Percentiles rank a stretch among this genome's conserved stretches.
Conservation (phyloP, 352 stramenopile genomes). For the Pythium chondricola region DNA sequence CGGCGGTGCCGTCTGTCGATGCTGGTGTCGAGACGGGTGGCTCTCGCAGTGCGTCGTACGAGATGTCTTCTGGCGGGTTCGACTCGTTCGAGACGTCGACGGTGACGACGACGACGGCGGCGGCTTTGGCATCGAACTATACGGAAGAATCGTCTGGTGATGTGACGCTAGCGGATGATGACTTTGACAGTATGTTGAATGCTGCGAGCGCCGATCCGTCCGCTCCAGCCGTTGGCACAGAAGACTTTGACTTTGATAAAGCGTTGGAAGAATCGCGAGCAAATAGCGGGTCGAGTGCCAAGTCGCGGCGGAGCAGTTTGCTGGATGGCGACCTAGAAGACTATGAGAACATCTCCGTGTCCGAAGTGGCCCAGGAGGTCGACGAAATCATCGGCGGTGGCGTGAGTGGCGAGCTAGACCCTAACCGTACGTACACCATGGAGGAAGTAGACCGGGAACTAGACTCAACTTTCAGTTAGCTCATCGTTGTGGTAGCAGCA, state of each 20-base stretch:
- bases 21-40: no score
- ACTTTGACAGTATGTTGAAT: constrained; percentile 21
- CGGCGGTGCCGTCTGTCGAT: no score
- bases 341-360: constrained; percentile 20
- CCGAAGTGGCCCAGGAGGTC: constrained; percentile 17
- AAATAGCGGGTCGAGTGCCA: constrained; percentile 13
- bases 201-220: background rate
- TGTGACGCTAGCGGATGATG: constrained; percentile 10
- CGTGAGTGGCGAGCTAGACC: constrained; percentile 4
- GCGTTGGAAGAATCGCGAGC: constrained; percentile 10
- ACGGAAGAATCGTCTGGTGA: background rate
- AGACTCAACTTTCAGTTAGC: constrained; percentile 13
- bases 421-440: constrained; percentile 11
- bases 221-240: background rate
- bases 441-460: constrained; percentile 18
- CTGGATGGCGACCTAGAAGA: constrained; percentile 18
- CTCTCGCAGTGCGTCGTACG: constrained; percentile 1
- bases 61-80: constrained; percentile 2
- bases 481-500: constrained; percentile 4
- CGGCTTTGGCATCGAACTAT: background rate
- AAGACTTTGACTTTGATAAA: constrained; percentile 19
- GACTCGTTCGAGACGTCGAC: constrained; percentile 2
- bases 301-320: constrained; percentile 5
- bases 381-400: constrained; percentile 15
- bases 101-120: background rate